These are phyloP conservation scores for Lentithecium fluviatile DNA, from an alignment of 495 filamentous ascomycete genomes.

Conservation along the genomic window DNA sequence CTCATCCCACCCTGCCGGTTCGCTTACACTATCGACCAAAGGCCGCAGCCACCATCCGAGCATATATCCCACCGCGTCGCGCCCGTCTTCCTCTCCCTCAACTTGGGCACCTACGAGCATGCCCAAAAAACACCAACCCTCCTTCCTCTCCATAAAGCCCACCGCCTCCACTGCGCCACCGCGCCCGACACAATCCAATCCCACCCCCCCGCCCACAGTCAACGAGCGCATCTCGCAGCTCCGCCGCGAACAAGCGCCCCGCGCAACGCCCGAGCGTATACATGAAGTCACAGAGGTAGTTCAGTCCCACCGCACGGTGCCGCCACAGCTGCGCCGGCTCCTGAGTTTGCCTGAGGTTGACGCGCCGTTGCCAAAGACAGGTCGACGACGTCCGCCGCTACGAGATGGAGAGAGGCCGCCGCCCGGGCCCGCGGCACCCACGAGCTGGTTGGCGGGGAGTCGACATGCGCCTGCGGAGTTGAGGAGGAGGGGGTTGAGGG, in stretches of 20 bases:
- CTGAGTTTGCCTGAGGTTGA: slow-evolving; percentile 70
- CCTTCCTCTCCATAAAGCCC: slow-evolving; percentile 32
- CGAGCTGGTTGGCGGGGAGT: slow-evolving; percentile 57
- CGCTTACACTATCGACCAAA: too few species aligned
- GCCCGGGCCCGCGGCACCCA: slow-evolving; percentile 68
- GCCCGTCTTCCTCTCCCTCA: background rate
- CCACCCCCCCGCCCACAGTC: slow-evolving; percentile 34
- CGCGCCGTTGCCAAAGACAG: slow-evolving; percentile 61
- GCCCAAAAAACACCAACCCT: slow-evolving; percentile 42
- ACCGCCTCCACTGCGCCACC: slow-evolving; percentile 28
- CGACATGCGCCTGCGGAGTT: slow-evolving; percentile 22
- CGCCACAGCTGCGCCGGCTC: slow-evolving; percentile 57
- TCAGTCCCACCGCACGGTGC: slow-evolving; percentile 49
- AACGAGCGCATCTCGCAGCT: slow-evolving; percentile 45
- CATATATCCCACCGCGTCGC: too few species aligned
- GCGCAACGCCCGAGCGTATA: slow-evolving; percentile 34
- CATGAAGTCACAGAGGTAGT: slow-evolving; percentile 38
- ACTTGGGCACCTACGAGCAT: slow-evolving; percentile 18
- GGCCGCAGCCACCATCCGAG: too few species aligned
- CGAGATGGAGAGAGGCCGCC: slow-evolving; percentile 45
- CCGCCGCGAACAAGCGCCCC: slow-evolving; percentile 39
- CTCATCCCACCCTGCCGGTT: too few species aligned
- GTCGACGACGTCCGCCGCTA: slow-evolving; percentile 42
- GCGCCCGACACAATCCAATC: slow-evolving; percentile 1
- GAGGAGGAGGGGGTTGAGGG: slow-evolving; percentile 27